Conservation (phyloP, 176 grass and related monocot genomes). For the Aegilops sharonensis region DNA sequence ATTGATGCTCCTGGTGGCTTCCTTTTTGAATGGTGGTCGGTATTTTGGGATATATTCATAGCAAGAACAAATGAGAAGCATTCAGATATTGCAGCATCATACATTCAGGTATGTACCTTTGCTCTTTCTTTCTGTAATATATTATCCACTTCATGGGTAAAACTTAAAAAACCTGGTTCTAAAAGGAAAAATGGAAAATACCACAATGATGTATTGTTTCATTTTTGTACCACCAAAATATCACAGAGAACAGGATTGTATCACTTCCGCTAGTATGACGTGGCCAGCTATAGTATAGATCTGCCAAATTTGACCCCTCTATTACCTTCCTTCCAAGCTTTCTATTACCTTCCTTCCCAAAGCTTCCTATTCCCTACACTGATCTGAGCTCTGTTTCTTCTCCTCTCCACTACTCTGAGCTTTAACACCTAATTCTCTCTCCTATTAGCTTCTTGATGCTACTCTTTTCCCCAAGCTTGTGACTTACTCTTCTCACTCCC, state of each 20-base stretch:
- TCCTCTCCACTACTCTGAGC: background rate
- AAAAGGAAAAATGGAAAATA: background rate
- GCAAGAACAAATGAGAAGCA: slow-evolving; percentile 99
- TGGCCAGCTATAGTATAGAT: slow-evolving; percentile 8
- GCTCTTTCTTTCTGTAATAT: background rate
- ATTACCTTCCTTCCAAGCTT: too few relatives aligned
- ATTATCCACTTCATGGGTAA: background rate
- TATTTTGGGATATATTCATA: slow-evolving; percentile 99
- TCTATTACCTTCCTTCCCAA: background rate
- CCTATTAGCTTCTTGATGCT: background rate
- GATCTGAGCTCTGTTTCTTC: background rate
- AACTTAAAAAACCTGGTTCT: slow-evolving; percentile 11
- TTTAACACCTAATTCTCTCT: background rate
- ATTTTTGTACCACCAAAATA: background rate
- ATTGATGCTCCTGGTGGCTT: slow-evolving; percentile 99
- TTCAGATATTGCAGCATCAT: slow-evolving; percentile 91
- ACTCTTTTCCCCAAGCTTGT: background rate
- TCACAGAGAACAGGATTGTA: background rate
- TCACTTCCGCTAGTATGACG: background rate
- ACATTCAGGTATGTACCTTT: slow-evolving; percentile 66
- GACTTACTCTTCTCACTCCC: background rate
- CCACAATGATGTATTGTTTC: background rate
- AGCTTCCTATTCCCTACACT: background rate
- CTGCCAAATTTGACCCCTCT: background rate
- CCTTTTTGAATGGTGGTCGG: slow-evolving; percentile 99